phyloP scores from a whole-genome alignment of 1,284 basidiomycete genomes.

The Heterobasidion annosum region DNA sequence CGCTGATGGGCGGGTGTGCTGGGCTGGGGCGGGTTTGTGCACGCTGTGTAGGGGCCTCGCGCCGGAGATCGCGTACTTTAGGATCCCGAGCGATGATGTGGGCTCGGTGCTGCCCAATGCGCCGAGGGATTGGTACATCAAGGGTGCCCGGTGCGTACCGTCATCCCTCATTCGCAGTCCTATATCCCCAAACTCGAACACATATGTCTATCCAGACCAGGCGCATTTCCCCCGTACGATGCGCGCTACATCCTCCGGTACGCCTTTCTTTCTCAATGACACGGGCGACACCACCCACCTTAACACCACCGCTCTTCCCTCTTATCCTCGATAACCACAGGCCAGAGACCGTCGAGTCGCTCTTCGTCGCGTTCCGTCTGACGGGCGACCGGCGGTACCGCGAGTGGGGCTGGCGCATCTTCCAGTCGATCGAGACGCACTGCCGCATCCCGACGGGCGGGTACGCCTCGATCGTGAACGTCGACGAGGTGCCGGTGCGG shows the following conservation, averaged over 20 bases:
- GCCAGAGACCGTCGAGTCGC: conserved; percentile 91
- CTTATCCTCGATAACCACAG: conserved; percentile 24
- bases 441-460: conserved; percentile 72
- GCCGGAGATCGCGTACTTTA: conserved; percentile 80
- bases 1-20: background rate
- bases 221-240: conserved; percentile 54
- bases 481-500: conserved; percentile 61
- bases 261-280: conserved; percentile 10
- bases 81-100: conserved; percentile 44
- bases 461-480: conserved; percentile 81
- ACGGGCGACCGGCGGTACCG: conserved; percentile 83
- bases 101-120: conserved; percentile 22
- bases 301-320: background rate
- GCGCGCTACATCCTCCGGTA: conserved; percentile 85
- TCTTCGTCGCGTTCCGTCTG: conserved; percentile 82
- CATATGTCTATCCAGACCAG: conserved; percentile 26
- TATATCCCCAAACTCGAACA: background rate
- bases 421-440: conserved; percentile 82
- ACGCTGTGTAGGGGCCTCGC: conserved; percentile 53
- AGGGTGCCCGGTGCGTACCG: conserved; percentile 47
- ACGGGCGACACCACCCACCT: background rate
- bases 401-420: conserved; percentile 84
- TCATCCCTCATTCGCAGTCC: background rate
- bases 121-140: conserved; percentile 82
- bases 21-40: too few relatives aligned